phyloP scores from a whole-genome alignment of 768 basidiomycete species.

The Boletellus ananas region DNA sequence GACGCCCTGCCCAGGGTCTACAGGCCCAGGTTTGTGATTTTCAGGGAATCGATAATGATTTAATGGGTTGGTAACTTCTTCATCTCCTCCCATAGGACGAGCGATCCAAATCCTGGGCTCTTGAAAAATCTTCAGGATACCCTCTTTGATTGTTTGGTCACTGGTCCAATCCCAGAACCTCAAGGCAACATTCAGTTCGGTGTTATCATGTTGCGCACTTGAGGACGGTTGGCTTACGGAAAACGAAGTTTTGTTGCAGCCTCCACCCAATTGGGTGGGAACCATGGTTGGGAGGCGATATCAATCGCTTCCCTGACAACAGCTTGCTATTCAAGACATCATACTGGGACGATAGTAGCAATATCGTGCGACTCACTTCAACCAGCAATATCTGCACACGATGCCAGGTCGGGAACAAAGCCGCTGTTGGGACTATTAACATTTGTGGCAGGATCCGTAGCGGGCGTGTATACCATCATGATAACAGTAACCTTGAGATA shows the following conservation, averaged over 20 bases:
- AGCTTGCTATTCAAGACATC: conserved; percentile 11
- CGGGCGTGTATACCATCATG: conserved; percentile 6
- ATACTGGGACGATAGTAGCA: not conserved
- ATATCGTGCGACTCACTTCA: conserved; percentile 3
- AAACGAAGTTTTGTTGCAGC: conserved; percentile 15
- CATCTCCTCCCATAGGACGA: not conserved
- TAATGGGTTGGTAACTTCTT: not conserved
- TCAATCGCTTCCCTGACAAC: conserved; percentile 10
- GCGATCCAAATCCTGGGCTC: not conserved
- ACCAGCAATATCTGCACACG: conserved; percentile 8
- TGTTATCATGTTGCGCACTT: not conserved
- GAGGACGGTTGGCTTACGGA: conserved; percentile 7
- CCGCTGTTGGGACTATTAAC: conserved; percentile 10
- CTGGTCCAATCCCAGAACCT: conserved; percentile 14
- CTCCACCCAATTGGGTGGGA: no score
- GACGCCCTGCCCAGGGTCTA: not conserved
- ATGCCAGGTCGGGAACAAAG: conserved; percentile 20
- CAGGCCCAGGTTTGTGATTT: not conserved
- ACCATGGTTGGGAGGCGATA: no score
- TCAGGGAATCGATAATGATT: not conserved
- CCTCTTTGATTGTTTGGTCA: not conserved
- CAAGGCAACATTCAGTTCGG: not conserved
- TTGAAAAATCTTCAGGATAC: not conserved
- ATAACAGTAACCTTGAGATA: conserved; percentile 15
- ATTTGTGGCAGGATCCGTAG: not conserved